These are phyloP conservation scores for Zygosaccharomyces rouxii DNA, from an alignment of 805 yeast genomes.

Conservation along the genomic window DNA sequence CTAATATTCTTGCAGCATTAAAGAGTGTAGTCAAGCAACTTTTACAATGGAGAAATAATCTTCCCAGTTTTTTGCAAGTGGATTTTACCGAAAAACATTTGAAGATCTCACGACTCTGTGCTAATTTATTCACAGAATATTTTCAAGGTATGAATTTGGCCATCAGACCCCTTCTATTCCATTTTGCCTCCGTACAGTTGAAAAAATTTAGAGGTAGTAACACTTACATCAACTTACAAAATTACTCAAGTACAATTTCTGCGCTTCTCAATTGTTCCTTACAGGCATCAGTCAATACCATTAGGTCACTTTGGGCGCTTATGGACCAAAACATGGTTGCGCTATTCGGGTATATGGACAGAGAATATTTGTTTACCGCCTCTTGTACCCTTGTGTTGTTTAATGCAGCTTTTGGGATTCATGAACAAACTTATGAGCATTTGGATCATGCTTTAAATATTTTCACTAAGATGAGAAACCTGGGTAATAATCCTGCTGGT, in stretches of 20 bases:
- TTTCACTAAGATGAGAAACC: slow-evolving; percentile 68
- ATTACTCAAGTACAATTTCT: slow-evolving; percentile 64
- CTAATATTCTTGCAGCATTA: slow-evolving; percentile 70
- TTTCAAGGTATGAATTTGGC: slow-evolving; percentile 79
- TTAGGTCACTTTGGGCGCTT: slow-evolving; percentile 68
- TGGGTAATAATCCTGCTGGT: slow-evolving; percentile 80
- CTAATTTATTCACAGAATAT: slow-evolving; percentile 76
- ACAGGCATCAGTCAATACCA: slow-evolving; percentile 74
- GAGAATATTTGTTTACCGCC: slow-evolving; percentile 74
- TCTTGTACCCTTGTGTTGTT: slow-evolving; percentile 69
- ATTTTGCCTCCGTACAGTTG: slow-evolving; percentile 65
- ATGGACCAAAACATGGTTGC: slow-evolving; percentile 81
- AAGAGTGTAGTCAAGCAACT: slow-evolving; percentile 64
- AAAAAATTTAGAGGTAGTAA: slow-evolving; percentile 45
- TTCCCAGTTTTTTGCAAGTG: slow-evolving; percentile 61
- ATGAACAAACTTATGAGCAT: slow-evolving; percentile 67
- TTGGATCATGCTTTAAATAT: slow-evolving; percentile 66
- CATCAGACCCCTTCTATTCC: slow-evolving; percentile 70
- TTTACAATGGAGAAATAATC: slow-evolving; percentile 59
- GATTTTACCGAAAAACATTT: slow-evolving; percentile 53
- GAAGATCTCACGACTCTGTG: slow-evolving; percentile 58
- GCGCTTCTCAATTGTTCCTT: slow-evolving; percentile 69
- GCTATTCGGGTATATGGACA: slow-evolving; percentile 79
- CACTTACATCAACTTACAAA: slow-evolving; percentile 58
- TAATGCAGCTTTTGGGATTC: slow-evolving; percentile 77